Percentiles rank a stretch among this genome's conserved stretches.
Conservation (phyloP, 768 basidiomycete species). For the Lentinula sp. region DNA sequence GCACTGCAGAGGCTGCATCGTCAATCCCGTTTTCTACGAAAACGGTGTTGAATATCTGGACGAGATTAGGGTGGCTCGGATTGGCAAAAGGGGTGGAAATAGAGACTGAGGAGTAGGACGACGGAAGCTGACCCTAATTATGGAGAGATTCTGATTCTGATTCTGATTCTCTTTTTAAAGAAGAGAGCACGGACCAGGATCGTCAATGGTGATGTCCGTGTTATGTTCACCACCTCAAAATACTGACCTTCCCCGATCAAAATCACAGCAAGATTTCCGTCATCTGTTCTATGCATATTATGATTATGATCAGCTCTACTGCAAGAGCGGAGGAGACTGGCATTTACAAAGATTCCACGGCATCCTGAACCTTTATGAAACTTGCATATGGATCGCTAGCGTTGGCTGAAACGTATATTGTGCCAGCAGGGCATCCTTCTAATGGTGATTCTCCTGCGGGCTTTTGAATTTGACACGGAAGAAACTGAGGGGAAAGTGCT, state of each 20-base stretch:
- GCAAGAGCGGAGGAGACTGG: background rate
- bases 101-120: slow-evolving; percentile 19
- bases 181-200: slow-evolving; percentile 35
- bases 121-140: slow-evolving; percentile 43
- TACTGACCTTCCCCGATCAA: slow-evolving; percentile 56
- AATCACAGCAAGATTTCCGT: slow-evolving; percentile 32
- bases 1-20: slow-evolving; percentile 53
- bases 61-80: slow-evolving; percentile 39
- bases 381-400: slow-evolving; percentile 34
- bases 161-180: background rate
- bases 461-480: slow-evolving; percentile 49
- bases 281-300: slow-evolving; percentile 28
- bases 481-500: slow-evolving; percentile 40
- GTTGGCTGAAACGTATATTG: slow-evolving; percentile 49
- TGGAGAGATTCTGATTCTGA: background rate
- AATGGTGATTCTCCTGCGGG: slow-evolving; percentile 33
- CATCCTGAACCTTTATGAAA: slow-evolving; percentile 48
- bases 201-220: slow-evolving; percentile 45
- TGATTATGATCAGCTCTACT: background rate
- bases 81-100: slow-evolving; percentile 31
- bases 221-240: slow-evolving; percentile 53
- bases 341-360: slow-evolving; percentile 50
- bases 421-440: slow-evolving; percentile 48
- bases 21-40: slow-evolving; percentile 38
- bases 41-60: slow-evolving; percentile 45